Base-by-base conservation (phyloP, 495 filamentous ascomycete species). In the Neurospora pannonica region DNA sequence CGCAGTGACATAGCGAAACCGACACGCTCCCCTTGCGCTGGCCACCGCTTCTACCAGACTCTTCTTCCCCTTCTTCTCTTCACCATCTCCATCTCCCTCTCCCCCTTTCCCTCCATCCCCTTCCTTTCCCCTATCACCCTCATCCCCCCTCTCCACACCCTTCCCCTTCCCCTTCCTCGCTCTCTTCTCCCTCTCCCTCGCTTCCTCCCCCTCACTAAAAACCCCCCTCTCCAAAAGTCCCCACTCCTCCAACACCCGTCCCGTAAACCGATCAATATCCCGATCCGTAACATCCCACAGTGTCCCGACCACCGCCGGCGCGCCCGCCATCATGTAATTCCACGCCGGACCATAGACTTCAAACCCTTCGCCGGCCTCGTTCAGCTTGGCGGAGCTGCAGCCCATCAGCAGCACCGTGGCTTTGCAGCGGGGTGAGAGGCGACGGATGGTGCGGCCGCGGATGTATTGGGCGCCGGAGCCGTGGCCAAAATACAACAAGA, bases 281-380 rank as follows among this genome's bases (percentile, higher is more conserved):
- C 92, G 92, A 77, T 99, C 96, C 15, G 97, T 99, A 28, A 99
- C 96, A 82, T 99, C 96, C 96, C 96, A 99, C 42, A 99, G 85
- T 5, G 93, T 97, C 28, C 92, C 95, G 0, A 98, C 89, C 21
- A 98, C 86, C 11, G 95, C 94, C 4, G 93, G 91, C 71, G 87
- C 89, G 8, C 95, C 95, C 0, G 94, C 94, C 42, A 94, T 88
- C 82, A 98, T 89, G 82, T 98, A 98, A 74, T 93, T 93, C 82
- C 94, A 89, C n/a, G 93, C 91, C 40, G 93, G 94, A 0, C 96
- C 96, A 77, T 92, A 91, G 1, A 92, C 91, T 79, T 97, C 94
- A 78, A 97, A 97, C 13, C 54, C 54, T 74, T 96, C 90, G 34
- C 95, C 96, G 0, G 90, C 88, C 77, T 97, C 92, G 8, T 88